These are phyloP conservation scores for Leccinum pellstonianum DNA, from an alignment of 768 basidiomycete genomes.

Conservation along the genomic window DNA sequence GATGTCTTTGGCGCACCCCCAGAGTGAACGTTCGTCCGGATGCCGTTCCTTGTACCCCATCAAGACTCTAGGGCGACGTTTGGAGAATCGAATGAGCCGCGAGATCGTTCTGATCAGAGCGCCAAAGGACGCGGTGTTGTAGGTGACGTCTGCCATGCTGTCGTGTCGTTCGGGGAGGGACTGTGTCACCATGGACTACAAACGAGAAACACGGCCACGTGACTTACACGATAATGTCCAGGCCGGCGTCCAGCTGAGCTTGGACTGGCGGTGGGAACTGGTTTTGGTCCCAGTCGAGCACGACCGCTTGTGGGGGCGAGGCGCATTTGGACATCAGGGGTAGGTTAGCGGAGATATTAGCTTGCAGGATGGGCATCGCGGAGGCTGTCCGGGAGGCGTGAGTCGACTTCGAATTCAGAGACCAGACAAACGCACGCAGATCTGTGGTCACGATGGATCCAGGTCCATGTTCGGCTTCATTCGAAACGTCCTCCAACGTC, in stretches of 20 bases:
- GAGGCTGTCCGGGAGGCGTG: slow-evolving; percentile 51
- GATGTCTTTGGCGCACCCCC: slow-evolving; percentile 54
- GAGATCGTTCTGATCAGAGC: slow-evolving; percentile 69
- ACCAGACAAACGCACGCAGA: slow-evolving; percentile 50
- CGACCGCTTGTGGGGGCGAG: slow-evolving; percentile 31
- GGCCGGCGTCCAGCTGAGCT: slow-evolving; percentile 36
- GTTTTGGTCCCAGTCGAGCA: slow-evolving; percentile 78
- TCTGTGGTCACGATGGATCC: slow-evolving; percentile 63
- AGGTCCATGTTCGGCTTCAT: slow-evolving; percentile 10
- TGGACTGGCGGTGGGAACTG: slow-evolving; percentile 46
- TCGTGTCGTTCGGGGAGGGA: not conserved
- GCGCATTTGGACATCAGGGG: slow-evolving; percentile 31
- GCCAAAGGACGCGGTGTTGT: slow-evolving; percentile 85
- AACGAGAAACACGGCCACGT: not conserved
- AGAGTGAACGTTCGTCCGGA: slow-evolving; percentile 68
- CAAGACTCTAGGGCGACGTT: slow-evolving; percentile 49
- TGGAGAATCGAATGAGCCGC: slow-evolving; percentile 38
- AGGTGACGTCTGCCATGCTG: slow-evolving; percentile 92
- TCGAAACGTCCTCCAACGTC: slow-evolving; percentile 12
- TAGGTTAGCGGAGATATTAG: slow-evolving; percentile 58
- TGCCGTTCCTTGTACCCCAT: slow-evolving; percentile 90
- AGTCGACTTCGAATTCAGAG: not conserved
- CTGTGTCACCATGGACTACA: not conserved
- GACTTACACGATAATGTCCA: slow-evolving; percentile 73
- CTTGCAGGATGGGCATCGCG: slow-evolving; percentile 74